phyloP scores from a whole-genome alignment of 208 protist species.

The Leishmania lainsoni region DNA sequence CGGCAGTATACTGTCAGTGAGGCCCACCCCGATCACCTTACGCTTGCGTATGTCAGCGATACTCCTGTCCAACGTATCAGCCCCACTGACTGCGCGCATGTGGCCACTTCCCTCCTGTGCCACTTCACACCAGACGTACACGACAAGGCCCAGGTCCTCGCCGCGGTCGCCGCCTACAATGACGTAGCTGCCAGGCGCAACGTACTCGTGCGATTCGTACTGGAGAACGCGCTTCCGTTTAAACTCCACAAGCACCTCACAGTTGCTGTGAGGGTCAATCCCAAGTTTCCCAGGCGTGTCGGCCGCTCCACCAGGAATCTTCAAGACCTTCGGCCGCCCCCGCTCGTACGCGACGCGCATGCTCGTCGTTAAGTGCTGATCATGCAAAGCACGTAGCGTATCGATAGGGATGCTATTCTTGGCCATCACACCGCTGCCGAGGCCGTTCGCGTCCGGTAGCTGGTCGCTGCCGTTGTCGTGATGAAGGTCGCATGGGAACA shows the following conservation, averaged over 20 bases:
- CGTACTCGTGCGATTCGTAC: constrained; percentile 78
- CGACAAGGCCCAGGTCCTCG: constrained; percentile 86
- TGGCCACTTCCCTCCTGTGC: constrained; percentile 2
- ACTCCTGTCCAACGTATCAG: not conserved
- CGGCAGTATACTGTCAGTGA: constrained; percentile 60
- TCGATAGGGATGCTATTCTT: constrained; percentile 93
- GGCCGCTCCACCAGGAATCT: constrained; percentile 36
- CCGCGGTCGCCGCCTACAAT: constrained; percentile 88
- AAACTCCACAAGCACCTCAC: constrained; percentile 91
- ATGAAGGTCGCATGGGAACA: constrained; percentile 6
- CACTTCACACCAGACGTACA: constrained; percentile 82
- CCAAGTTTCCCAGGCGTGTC: constrained; percentile 57
- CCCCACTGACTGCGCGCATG: not conserved
- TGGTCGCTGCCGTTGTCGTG: constrained; percentile 2
- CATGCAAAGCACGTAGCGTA: constrained; percentile 93
- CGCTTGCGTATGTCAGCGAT: constrained; percentile 3
- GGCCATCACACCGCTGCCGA: constrained; percentile 8
- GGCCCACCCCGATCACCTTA: constrained; percentile 53
- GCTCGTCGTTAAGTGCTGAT: constrained; percentile 77
- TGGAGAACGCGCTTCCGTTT: constrained; percentile 86
- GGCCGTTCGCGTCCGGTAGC: constrained; percentile 21
- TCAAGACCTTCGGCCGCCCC: constrained; percentile 59
- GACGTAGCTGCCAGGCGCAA: constrained; percentile 82
- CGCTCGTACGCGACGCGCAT: constrained; percentile 55
- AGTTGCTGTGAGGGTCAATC: constrained; percentile 54